Percentiles rank a stretch among this genome's conserved stretches.
Conservation (phyloP, 495 filamentous ascomycete species). For the Neurospora hispaniola region DNA sequence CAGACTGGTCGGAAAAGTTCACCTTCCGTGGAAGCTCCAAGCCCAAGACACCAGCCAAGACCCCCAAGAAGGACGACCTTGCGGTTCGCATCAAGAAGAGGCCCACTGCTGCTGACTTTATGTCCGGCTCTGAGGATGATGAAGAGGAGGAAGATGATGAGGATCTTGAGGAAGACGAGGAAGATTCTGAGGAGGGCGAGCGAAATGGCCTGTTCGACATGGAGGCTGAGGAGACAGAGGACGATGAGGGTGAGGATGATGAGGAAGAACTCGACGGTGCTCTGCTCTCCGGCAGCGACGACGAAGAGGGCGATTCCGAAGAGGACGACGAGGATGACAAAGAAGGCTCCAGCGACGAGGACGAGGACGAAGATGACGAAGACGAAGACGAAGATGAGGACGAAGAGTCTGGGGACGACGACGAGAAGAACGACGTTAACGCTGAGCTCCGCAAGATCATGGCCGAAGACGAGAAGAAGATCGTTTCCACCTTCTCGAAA, state of each 20-base stretch:
- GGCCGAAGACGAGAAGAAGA: conserved; percentile 57
- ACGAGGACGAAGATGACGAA: conserved; percentile 15
- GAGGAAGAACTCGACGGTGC: conserved; percentile 19
- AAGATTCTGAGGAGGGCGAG: conserved; percentile 24
- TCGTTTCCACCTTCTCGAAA: conserved; percentile 58
- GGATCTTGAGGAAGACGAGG: conserved; percentile 18
- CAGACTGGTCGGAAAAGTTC: conserved; percentile 37
- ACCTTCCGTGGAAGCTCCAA: conserved; percentile 44
- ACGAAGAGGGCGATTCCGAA: conserved; percentile 21
- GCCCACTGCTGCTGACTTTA: conserved; percentile 40
- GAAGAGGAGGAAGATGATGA: conserved; percentile 12
- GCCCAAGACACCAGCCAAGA: conserved; percentile 18
- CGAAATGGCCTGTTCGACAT: conserved; percentile 1
- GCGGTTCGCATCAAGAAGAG: conserved; percentile 18
- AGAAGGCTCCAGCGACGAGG: conserved; percentile 25
- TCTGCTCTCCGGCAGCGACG: conserved; percentile 14
- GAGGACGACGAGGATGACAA: conserved; percentile 31
- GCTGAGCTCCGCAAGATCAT: conserved; percentile 50
- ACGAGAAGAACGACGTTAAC: conserved; percentile 28
- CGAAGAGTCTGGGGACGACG: conserved; percentile 15
- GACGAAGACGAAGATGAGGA: conserved; percentile 11
- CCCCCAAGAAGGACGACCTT: conserved; percentile 9
- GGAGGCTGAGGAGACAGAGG: conserved; percentile 16
- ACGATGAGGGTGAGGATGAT: conserved; percentile 13
- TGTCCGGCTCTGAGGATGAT: conserved; percentile 36